Evolutionary conservation across 257 asterid species (phyloP).

Genomic region (Solanum arcanum): DNA sequence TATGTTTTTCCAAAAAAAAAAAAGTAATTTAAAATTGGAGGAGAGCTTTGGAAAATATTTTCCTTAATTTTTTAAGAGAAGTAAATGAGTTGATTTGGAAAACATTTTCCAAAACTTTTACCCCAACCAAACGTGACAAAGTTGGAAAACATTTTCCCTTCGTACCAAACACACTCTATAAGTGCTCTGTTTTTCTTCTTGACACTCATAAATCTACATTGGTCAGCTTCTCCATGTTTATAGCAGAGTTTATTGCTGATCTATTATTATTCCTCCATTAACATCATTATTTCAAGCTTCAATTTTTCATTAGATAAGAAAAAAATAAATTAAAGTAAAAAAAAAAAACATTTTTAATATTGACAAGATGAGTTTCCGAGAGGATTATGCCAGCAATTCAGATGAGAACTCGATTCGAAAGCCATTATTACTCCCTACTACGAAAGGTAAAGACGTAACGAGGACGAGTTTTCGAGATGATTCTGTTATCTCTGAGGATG

Average conservation of each 20-base stretch:
- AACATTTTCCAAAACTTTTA: no score
- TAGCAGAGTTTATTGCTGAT: neutral
- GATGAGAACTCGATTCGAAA: neutral
- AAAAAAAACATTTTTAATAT: neutral
- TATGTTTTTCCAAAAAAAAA: no score
- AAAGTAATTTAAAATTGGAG: no score
- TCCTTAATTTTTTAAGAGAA: no score
- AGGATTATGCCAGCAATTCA: neutral
- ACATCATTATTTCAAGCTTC: neutral
- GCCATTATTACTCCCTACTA: neutral
- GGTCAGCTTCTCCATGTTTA: neutral
- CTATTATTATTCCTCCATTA: neutral
- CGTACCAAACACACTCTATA: neutral
- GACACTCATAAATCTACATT: neutral
- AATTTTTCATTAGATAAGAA: neutral
- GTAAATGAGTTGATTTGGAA: no score
- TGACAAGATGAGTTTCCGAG: neutral
- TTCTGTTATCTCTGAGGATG: constrained; percentile 35
- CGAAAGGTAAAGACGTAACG: neutral
- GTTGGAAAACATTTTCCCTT: no score
- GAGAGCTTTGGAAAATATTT: no score
- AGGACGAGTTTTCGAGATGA: neutral
- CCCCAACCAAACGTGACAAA: no score
- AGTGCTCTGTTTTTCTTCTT: neutral
- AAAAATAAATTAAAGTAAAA: no score